These are phyloP conservation scores for Scedosporium minutisporum DNA, from an alignment of 2,329 filamentous ascomycete genomes.

Conservation along the genomic window DNA sequence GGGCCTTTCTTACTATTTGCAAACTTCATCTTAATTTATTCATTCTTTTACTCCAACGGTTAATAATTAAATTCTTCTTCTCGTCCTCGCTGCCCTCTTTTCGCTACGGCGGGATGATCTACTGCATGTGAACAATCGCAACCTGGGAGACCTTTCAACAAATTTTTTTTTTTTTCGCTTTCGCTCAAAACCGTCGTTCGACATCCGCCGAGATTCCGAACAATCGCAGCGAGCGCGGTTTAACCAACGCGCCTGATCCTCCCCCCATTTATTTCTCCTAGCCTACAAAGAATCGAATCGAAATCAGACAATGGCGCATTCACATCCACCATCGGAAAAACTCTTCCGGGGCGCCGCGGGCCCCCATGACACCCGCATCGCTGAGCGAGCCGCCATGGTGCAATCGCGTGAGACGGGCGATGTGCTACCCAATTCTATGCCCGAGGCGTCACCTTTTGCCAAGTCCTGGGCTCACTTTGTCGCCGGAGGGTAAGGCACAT, in stretches of 20 bases:
- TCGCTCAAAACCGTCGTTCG: not conserved
- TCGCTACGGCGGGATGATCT: too few relatives aligned
- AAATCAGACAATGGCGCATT: slow-evolving; percentile 21
- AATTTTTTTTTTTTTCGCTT: not conserved
- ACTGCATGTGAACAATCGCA: too few relatives aligned
- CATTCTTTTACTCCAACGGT: not conserved
- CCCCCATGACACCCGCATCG: slow-evolving; percentile 20
- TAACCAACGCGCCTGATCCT: too few relatives aligned
- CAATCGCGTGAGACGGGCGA: slow-evolving; percentile 56
- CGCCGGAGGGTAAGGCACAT: slow-evolving; percentile 64
- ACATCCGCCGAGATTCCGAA: not conserved
- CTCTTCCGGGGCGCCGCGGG: slow-evolving; percentile 20
- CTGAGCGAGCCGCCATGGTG: slow-evolving; percentile 31
- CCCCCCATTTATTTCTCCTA: too few relatives aligned
- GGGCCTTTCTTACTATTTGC: too few relatives aligned
- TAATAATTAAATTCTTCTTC: too few relatives aligned
- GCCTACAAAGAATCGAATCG: not conserved
- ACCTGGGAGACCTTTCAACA: not conserved
- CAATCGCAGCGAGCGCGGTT: too few relatives aligned
- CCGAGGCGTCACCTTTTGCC: slow-evolving; percentile 41
- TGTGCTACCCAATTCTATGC: slow-evolving; percentile 22
- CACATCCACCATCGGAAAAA: slow-evolving; percentile 17
- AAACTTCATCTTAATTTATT: not conserved
- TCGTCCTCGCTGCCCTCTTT: too few relatives aligned
- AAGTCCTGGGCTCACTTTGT: slow-evolving; percentile 91